Conservation (phyloP, 257 asterid species). For the Jacaranda copaia region DNA sequence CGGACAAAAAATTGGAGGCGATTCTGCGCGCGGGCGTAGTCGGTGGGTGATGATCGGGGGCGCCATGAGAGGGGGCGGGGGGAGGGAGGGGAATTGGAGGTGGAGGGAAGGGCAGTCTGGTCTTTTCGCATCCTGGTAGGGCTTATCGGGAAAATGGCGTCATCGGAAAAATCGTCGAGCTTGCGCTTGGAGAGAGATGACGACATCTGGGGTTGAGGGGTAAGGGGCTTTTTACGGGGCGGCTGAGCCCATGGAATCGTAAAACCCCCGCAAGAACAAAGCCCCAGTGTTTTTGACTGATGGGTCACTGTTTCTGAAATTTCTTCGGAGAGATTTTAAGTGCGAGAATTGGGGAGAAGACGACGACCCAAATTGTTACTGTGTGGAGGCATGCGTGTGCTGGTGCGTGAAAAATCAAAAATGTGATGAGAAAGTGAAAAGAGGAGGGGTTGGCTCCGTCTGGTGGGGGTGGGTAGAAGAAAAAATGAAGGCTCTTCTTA, state of each 20-base stretch:
- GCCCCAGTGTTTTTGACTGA: conserved; percentile 12
- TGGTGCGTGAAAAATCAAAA: conserved; percentile 3
- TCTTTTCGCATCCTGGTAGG: conserved; percentile 73
- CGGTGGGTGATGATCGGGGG: conserved; percentile 44
- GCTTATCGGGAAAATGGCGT: conserved; percentile 35
- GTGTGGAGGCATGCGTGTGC: neutral
- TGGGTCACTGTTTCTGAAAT: neutral
- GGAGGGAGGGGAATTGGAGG: conserved; percentile 41
- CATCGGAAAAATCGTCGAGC: conserved; percentile 69
- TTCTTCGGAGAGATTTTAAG: neutral
- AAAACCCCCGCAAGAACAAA: conserved; percentile 43
- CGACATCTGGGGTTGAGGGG: conserved; percentile 46
- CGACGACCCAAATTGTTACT: neutral
- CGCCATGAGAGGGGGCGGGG: conserved; percentile 31
- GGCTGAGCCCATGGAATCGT: conserved; percentile 50
- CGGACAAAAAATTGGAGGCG: conserved; percentile 89
- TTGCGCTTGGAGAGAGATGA: conserved; percentile 71
- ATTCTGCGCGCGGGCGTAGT: conserved; percentile 34
- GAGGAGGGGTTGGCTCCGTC: conserved; percentile 24
- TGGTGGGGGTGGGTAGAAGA: neutral
- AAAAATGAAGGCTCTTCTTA: conserved; percentile 2
- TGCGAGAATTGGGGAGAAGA: neutral
- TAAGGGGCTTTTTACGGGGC: conserved; percentile 43
- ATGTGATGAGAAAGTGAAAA: neutral
- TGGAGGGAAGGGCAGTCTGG: conserved; percentile 52